Conservation (phyloP, 176 grass and related monocot genomes). For the Carex parvula region DNA sequence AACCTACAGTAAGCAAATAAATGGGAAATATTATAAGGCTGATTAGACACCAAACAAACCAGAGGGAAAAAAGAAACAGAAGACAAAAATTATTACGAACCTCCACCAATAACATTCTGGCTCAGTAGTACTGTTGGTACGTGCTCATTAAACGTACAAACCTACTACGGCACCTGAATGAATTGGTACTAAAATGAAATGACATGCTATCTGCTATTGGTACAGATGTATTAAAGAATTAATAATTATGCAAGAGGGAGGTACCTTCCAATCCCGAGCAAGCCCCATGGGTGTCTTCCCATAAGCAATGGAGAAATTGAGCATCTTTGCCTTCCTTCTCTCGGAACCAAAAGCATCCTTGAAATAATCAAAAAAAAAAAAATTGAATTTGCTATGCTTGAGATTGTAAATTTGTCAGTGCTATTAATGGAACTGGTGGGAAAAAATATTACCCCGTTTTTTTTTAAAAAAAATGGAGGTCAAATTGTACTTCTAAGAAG, state of each 20-base stretch:
- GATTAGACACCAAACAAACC: background rate
- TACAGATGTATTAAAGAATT: conserved; percentile 10
- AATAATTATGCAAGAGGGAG: conserved; percentile 27
- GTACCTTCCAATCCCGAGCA: conserved; percentile 53
- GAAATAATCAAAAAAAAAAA: conserved; percentile 30
- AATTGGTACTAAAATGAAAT: background rate
- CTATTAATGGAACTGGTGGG: background rate
- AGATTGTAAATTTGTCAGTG: background rate
- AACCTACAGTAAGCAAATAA: conserved; percentile 40
- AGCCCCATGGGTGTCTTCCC: conserved; percentile 85
- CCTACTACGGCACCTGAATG: background rate
- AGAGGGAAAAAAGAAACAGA: background rate
- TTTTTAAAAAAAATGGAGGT: background rate
- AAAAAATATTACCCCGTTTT: background rate
- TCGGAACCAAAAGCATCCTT: conserved; percentile 97
- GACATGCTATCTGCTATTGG: background rate
- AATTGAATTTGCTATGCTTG: background rate
- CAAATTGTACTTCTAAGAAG: background rate
- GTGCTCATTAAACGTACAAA: background rate
- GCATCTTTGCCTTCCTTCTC: conserved; percentile 97
- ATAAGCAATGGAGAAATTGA: conserved; percentile 99
- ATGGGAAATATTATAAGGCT: conserved; percentile 10
- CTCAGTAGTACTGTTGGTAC: background rate
- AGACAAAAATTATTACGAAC: background rate
- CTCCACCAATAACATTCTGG: background rate